phyloP scores from a whole-genome alignment of 495 filamentous ascomycete species.

The Aspergillus sclerotiicarbonarius region DNA sequence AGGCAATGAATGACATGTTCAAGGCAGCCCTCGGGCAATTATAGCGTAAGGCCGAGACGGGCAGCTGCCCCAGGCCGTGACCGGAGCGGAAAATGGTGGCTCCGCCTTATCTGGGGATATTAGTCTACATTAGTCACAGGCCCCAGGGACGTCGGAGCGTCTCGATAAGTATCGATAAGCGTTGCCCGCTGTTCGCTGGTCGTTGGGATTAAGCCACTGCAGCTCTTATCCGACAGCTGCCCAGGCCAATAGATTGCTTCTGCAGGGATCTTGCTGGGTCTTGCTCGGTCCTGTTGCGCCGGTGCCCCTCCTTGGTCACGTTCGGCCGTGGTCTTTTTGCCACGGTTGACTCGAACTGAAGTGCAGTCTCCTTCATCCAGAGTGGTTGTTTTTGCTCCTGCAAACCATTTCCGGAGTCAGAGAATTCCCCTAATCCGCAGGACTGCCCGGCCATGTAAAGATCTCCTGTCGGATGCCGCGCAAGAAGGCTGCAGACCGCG shows the following conservation, averaged over 20 bases:
- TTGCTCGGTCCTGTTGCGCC: neutral
- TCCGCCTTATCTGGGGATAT: no score
- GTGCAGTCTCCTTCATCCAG: no score
- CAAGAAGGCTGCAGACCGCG: conserved; percentile 43
- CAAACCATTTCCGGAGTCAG: neutral
- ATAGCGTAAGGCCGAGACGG: neutral
- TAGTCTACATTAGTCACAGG: no score
- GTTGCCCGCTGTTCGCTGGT: no score
- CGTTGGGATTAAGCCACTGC: neutral
- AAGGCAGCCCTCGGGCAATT: neutral
- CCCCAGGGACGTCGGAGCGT: no score
- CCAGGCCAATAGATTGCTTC: neutral
- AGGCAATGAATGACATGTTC: neutral
- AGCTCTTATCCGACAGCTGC: neutral
- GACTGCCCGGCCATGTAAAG: conserved; percentile 26
- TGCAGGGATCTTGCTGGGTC: neutral
- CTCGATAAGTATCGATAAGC: neutral
- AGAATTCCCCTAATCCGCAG: neutral
- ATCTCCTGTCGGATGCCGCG: conserved; percentile 37
- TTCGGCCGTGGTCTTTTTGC: neutral
- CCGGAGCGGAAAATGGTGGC: no score
- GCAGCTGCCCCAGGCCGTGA: neutral
- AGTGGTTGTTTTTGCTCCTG: no score
- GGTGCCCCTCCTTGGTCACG: neutral
- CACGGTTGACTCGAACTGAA: no score